Percentiles rank a stretch among this genome's conserved stretches.
Evolutionary conservation across 805 yeast species (phyloP).

Genomic region (Metschnikowia bowlesiae): DNA sequence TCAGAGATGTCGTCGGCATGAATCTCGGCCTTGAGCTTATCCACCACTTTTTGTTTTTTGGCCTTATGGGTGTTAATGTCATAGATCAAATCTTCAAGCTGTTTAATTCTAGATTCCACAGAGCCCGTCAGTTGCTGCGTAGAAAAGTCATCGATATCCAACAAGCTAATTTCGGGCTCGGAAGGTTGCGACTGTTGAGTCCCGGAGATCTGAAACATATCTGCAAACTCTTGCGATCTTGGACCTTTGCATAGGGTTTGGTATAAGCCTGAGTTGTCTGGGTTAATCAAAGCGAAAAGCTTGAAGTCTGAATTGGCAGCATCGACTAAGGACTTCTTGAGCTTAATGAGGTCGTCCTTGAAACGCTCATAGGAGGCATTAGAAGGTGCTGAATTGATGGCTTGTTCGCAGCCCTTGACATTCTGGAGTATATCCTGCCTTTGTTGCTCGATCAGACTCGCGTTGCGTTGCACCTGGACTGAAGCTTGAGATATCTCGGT

Average conservation of each 20-base stretch:
- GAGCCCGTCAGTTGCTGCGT: conserved; percentile 20
- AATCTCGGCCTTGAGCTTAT: conserved; percentile 62
- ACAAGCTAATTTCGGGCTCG: conserved; percentile 42
- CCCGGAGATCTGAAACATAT: conserved; percentile 19
- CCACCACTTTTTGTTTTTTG: conserved; percentile 58
- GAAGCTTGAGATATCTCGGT: conserved; percentile 23
- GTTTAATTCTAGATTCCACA: conserved; percentile 35
- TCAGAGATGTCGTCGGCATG: conserved; percentile 84
- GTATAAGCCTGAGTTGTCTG: conserved; percentile 23
- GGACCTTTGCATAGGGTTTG: conserved; percentile 38
- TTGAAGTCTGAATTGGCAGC: conserved; percentile 58
- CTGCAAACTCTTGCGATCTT: conserved; percentile 34
- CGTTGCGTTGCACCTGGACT: conserved; percentile 34
- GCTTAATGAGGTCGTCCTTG: conserved; percentile 53
- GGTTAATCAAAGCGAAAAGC: conserved; percentile 45
- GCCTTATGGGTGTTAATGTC: conserved; percentile 59
- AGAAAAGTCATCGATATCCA: conserved; percentile 62
- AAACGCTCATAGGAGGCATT: conserved; percentile 7
- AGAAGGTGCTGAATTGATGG: conserved; percentile 7
- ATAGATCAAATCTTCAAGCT: conserved; percentile 53
- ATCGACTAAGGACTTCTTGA: conserved; percentile 56
- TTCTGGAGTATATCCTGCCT: conserved; percentile 35
- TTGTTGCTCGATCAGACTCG: conserved; percentile 22
- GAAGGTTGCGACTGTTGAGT: conserved; percentile 2
- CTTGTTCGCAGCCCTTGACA: conserved; percentile 32